Evolutionary conservation across 768 basidiomycete genomes (phyloP).

Genomic region (Tremella fuciformis): DNA sequence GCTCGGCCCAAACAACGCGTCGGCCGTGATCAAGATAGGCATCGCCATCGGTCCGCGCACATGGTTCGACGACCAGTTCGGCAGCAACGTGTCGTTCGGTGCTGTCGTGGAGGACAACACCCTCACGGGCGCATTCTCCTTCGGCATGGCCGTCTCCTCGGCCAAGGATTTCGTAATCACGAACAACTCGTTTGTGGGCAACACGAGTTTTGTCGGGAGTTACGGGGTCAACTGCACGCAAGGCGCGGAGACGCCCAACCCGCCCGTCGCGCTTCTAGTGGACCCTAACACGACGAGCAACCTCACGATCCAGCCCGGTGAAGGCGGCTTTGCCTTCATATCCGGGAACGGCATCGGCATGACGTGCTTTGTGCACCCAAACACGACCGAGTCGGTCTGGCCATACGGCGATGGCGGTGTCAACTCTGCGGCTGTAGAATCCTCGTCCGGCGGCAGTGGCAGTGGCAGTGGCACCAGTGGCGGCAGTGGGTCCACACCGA

Average conservation of each 20-base stretch:
- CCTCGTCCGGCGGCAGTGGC: no score
- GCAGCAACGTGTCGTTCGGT: conserved; percentile 35
- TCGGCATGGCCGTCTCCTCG: conserved; percentile 35
- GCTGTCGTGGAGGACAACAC: conserved; percentile 35
- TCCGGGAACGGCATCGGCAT: conserved; percentile 38
- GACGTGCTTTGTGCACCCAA: conserved; percentile 36
- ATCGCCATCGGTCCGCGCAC: conserved; percentile 41
- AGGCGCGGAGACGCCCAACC: conserved; percentile 25
- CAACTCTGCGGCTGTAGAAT: conserved; percentile 8
- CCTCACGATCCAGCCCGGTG: conserved; percentile 22
- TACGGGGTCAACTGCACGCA: conserved; percentile 42
- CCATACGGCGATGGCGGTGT: conserved; percentile 34
- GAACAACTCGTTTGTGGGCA: conserved; percentile 40
- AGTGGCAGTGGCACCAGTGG: neutral
- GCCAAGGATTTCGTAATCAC: conserved; percentile 29
- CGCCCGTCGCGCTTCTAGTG: conserved; percentile 24
- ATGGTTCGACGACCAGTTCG: conserved; percentile 43
- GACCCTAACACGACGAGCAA: conserved; percentile 26
- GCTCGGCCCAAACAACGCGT: conserved; percentile 29
- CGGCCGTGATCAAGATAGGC: conserved; percentile 46
- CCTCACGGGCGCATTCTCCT: conserved; percentile 42
- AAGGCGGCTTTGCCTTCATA: conserved; percentile 7
- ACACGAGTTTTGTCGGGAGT: conserved; percentile 37
- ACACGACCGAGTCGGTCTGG: conserved; percentile 17
- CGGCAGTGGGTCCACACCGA: neutral